These are phyloP conservation scores for Carpinus fangiana DNA, from an alignment of 306 rosid genomes.

Conservation along the genomic window DNA sequence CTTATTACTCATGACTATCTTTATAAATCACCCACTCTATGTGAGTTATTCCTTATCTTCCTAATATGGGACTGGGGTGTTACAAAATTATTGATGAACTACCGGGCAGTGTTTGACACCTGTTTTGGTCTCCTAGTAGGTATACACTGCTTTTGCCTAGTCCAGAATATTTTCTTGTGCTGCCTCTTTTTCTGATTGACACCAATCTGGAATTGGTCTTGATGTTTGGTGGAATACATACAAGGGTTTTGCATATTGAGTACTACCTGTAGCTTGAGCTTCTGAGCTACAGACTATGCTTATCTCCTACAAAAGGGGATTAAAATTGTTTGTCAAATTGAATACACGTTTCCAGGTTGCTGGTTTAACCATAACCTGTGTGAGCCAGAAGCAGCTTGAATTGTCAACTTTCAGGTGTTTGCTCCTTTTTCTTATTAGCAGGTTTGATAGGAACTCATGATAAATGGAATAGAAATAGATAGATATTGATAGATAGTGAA, in stretches of 20 bases:
- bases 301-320: not conserved
- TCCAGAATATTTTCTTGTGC: not conserved
- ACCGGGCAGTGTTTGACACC: not conserved
- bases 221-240: not conserved
- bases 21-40: too few relatives aligned
- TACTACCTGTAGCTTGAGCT: not conserved
- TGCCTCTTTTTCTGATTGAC: not conserved
- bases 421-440: conserved; percentile 1
- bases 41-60: too few relatives aligned
- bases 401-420: not conserved
- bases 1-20: too few relatives aligned
- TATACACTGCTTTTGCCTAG: not conserved
- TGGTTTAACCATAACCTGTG: not conserved
- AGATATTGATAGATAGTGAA: too few relatives aligned
- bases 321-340: not conserved
- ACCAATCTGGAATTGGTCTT: not conserved
- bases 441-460: too few relatives aligned
- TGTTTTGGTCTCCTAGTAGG: not conserved
- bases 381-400: conserved; percentile 9
- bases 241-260: not conserved
- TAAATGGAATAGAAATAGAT: too few relatives aligned
- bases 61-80: too few relatives aligned
- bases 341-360: not conserved
- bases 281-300: not conserved
- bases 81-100: not conserved